Base-by-base conservation (phyloP, 495 filamentous ascomycete genomes). In the Aspergillus indologenus region DNA sequence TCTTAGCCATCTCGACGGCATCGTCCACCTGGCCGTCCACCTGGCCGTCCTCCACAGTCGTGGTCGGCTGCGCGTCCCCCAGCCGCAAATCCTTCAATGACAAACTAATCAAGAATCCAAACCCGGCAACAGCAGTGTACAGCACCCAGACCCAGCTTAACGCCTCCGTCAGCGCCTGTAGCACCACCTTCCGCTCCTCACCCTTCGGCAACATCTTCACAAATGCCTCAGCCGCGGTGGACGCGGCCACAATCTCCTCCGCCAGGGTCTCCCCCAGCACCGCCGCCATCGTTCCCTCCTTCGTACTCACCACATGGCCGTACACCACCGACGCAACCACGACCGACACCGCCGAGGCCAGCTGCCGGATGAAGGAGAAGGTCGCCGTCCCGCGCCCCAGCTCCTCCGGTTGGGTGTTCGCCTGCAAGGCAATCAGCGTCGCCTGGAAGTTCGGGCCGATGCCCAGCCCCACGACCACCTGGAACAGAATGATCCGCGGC, bases 381-480 rank as follows among this genome's bases (percentile, higher is more conserved):
- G 72, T 72, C 9, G 72, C 69, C 0, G 71, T 72, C 0, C 72
- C 70, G n/a, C 67, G 64, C 5, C 75, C 73, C 43, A 73, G 73
- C 43, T 79, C 76, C 3, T 48, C 51, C 0, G 63, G 65, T 22
- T 54, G 43, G 17, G 76, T 66, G 8, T 64, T 61, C 0, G 71
- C 66, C 58, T 82, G 79, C 1, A 79, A 66, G 0, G 79, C 78
- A 24, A 83, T 76, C 29, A 82, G 64, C 1, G 81, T 77, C 4
- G 64, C 61, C 49, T 90, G 86, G 69, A 92, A 90, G 60, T 85
- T 80, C 14, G 86, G 85, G 0, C 87, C 88, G 11, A 84, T 74
- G 14, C 89, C 89, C 29, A 86, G 68, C 8, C 79, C 79, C 1
- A 61, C 66, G 24, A 85, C 55, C 15, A 82, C 73, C 63, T 83